phyloP scores from a whole-genome alignment of 345 rosid species.

The Limnanthes douglasii region DNA sequence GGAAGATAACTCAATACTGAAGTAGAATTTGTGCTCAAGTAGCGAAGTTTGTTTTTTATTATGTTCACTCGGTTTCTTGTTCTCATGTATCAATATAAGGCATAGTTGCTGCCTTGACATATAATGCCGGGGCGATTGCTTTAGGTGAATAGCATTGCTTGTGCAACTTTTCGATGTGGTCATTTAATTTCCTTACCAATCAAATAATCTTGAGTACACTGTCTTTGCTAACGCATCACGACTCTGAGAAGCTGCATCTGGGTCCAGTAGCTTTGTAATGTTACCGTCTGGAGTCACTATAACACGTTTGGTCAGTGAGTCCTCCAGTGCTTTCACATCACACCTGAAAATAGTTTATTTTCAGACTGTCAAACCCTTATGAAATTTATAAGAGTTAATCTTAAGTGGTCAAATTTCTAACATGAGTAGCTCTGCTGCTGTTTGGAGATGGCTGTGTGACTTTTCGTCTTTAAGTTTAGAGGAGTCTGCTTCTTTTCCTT shows the following conservation, averaged over 20 bases:
- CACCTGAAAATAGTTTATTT: slow-evolving; percentile 25
- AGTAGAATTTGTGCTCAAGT: too few species aligned
- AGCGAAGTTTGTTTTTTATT: too few species aligned
- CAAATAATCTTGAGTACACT: slow-evolving; percentile 54
- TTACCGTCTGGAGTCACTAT: slow-evolving; percentile 67
- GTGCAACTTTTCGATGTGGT: not conserved
- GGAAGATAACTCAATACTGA: too few species aligned
- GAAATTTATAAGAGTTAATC: not conserved
- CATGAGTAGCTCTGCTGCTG: slow-evolving; percentile 60
- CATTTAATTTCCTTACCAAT: slow-evolving; percentile 32
- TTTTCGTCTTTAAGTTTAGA: slow-evolving; percentile 61
- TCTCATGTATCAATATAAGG: too few species aligned
- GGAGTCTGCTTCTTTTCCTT: slow-evolving; percentile 60
- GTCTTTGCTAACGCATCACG: slow-evolving; percentile 74
- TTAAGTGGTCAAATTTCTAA: slow-evolving; percentile 1
- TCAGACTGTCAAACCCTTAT: slow-evolving; percentile 5
- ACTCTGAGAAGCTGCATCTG: slow-evolving; percentile 34
- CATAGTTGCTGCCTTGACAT: too few species aligned
- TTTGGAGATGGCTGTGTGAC: slow-evolving; percentile 38
- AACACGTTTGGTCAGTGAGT: slow-evolving; percentile 65
- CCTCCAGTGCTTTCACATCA: slow-evolving; percentile 49
- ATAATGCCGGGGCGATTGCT: too few species aligned
- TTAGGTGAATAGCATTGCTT: too few species aligned
- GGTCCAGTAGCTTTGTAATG: slow-evolving; percentile 59
- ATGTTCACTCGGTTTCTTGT: too few species aligned